These are phyloP conservation scores for Sclerotinia trifoliorum DNA, from an alignment of 2,329 filamentous ascomycete species.

Conservation along the genomic window DNA sequence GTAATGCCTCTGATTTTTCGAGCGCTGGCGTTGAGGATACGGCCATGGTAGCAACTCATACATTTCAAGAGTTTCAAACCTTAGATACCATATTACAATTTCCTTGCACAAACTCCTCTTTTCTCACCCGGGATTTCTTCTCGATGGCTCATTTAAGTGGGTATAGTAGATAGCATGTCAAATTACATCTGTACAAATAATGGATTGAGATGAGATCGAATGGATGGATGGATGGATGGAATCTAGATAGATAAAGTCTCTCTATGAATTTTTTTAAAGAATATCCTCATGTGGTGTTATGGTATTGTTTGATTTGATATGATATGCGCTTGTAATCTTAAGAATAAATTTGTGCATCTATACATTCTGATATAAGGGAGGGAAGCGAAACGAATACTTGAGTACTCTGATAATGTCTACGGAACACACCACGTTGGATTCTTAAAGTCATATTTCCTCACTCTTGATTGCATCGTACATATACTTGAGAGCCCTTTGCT, in stretches of 20 bases:
- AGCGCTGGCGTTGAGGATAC: slow-evolving; percentile 36
- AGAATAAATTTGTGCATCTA: no score
- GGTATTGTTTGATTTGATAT: no score
- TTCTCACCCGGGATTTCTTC: slow-evolving; percentile 19
- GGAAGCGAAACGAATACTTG: no score
- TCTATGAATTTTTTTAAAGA: not conserved
- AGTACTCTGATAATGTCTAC: no score
- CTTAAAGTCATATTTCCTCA: no score
- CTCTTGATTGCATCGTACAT: no score
- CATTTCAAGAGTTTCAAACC: slow-evolving; percentile 21
- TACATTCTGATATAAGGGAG: no score
- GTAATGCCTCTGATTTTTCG: slow-evolving; percentile 29
- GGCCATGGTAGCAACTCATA: slow-evolving; percentile 13
- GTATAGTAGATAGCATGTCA: slow-evolving; percentile 2
- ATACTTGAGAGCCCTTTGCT: no score
- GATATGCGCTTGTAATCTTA: not conserved
- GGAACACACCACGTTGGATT: no score
- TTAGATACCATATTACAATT: slow-evolving; percentile 27
- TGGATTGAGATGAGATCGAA: not conserved
- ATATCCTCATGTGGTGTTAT: not conserved
- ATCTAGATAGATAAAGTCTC: slow-evolving; percentile 3
- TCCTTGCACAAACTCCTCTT: slow-evolving; percentile 16
- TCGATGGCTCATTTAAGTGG: not conserved
- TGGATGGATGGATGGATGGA: no score
- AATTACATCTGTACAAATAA: slow-evolving; percentile 9